Percentiles rank a stretch among this genome's conserved stretches.
Conservation (phyloP, 371 early-diverging fungal species). For the Mucor irregularis region DNA sequence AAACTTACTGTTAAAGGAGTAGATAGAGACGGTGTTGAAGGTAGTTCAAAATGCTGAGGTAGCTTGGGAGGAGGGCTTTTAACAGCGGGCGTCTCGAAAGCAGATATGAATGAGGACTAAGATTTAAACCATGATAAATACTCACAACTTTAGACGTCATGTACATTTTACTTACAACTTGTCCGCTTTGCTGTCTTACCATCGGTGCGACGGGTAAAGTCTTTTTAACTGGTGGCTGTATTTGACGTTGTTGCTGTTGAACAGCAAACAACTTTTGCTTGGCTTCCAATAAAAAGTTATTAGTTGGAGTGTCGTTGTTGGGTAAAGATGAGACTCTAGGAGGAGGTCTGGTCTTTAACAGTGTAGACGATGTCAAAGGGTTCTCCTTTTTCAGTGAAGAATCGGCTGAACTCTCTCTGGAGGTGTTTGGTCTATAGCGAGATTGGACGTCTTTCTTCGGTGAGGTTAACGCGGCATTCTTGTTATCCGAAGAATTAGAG, state of each 20-base stretch:
- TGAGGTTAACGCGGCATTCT: no score
- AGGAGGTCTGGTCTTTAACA: no score
- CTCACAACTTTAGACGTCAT: no score
- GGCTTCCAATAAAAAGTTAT: slow-evolving; percentile 5
- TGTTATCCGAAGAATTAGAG: no score
- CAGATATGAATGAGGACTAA: slow-evolving; percentile 20
- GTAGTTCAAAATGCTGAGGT: neutral
- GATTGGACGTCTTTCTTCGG: no score
- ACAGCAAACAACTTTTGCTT: slow-evolving; percentile 4
- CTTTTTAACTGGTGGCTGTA: neutral
- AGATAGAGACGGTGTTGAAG: neutral
- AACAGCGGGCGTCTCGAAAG: slow-evolving; percentile 5
- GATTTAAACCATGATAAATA: neutral
- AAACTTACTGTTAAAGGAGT: neutral
- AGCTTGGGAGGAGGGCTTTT: neutral
- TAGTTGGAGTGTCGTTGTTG: neutral
- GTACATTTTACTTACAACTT: slow-evolving; percentile 14
- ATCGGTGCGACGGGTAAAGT: neutral
- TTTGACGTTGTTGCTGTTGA: neutral
- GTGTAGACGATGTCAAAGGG: no score
- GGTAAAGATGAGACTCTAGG: neutral
- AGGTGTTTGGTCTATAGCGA: no score
- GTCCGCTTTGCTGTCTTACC: neutral
- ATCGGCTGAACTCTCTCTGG: no score
- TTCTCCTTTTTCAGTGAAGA: no score